Evolutionary conservation across 306 rosid genomes (phyloP), one percentile per base, ranked within the genome.

Genomic region (Lotus japonicus): DNA sequence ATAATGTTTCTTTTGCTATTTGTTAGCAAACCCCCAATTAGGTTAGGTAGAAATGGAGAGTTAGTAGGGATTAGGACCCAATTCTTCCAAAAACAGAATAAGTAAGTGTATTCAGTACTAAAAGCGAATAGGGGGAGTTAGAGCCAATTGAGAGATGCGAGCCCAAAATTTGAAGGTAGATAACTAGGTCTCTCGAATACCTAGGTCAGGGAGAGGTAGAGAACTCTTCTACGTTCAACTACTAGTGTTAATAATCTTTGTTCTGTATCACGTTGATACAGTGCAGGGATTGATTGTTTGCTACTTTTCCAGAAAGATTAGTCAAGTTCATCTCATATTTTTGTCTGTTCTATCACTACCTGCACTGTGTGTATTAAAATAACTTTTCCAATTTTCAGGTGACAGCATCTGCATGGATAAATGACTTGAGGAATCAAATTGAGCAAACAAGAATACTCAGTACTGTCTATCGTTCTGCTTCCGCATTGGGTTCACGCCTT

Each of bases 341-440:
- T 45, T 55, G 26, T 45, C 55, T 28, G 23, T 7, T 42, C 19
- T 13, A 23, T 13, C 43, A 26, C 69, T 23, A 45, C 41, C 50
- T 68, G 11, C 36, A 49, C 54, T 60, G 2, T 28, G n/a, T 26
- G 38, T 64, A 13, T 60, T 60, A 21, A 54, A 53, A 11, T 60
- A 59, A 41, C 18, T 66, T 55, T 43, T 56, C 65, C 49, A 36
- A 11, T 64, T 58, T 75, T 63, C 81, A 92, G 98, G 97, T 92
- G 75, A 92, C 94, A 39, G 97, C 98, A 41, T 92, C 97, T 53
- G 98, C 98, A 55, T 92, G 98, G 97, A 78, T 92, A 74, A 92
- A 88, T 82, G 97, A 92, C 83, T 85, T 90, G 76, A 88, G 96
- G 82, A 88, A 85, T 86, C 97, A 90, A 79, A 90, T 92, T 56